Percentiles rank a stretch among this genome's conserved stretches.
Conservation (phyloP, 1,284 basidiomycete species). For the Rhodofomes roseus region DNA sequence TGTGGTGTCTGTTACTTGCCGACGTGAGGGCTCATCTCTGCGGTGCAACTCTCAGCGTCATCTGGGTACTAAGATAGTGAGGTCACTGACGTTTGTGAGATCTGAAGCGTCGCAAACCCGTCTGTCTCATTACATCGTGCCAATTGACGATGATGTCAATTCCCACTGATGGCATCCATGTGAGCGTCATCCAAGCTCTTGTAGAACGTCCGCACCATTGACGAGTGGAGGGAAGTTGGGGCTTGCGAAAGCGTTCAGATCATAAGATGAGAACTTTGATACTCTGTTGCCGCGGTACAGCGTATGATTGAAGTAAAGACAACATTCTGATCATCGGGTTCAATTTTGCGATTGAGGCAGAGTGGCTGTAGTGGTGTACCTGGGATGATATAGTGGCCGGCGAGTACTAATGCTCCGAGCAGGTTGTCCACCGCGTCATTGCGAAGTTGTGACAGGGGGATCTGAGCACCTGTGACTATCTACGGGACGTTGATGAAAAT, state of each 20-base stretch:
- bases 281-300: conserved; percentile 86
- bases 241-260: conserved; percentile 83
- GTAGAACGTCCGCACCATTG: conserved; percentile 49
- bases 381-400: conserved; percentile 88
- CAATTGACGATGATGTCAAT: conserved; percentile 88
- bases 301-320: conserved; percentile 86
- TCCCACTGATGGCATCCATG: conserved; percentile 51
- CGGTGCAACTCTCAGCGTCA: conserved; percentile 8
- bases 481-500: conserved; percentile 22
- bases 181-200: background rate
- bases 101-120: conserved; percentile 69
- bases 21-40: conserved; percentile 77
- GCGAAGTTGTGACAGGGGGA: conserved; percentile 82
- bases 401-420: conserved; percentile 83
- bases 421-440: conserved; percentile 91
- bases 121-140: conserved; percentile 80
- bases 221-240: conserved; percentile 86
- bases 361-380: conserved; percentile 38
- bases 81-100: conserved; percentile 66
- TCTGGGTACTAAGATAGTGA: conserved; percentile 3
- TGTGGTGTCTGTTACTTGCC: conserved; percentile 39
- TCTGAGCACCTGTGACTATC: conserved; percentile 91
- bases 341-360: background rate
- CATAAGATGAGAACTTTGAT: conserved; percentile 83
- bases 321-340: conserved; percentile 52